A percentile compares a stretch with the other conserved stretches of the same genome.
Evolutionary conservation across 2,329 filamentous ascomycete species (phyloP).

Genomic region (Neonectria neomacrospora): DNA sequence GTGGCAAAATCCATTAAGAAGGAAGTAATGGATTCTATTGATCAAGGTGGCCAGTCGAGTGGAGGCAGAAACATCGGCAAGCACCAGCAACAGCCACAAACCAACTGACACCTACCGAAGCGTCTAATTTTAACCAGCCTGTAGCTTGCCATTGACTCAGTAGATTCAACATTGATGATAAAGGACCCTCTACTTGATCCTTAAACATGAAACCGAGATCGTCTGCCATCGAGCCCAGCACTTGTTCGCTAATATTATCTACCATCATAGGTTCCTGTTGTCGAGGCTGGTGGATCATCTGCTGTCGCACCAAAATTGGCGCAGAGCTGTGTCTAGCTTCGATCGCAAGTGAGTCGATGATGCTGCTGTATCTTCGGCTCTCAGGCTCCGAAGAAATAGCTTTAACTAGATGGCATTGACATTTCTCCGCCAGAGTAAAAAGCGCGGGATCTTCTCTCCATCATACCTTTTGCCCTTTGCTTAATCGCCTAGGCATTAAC

Average conservation of each 20-base stretch:
- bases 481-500: conserved; percentile 66
- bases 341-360: conserved; percentile 61
- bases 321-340: conserved; percentile 25
- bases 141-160: conserved; percentile 23
- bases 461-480: conserved; percentile 37
- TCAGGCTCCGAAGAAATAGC: conserved; percentile 54
- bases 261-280: neutral
- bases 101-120: conserved; percentile 9
- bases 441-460: conserved; percentile 37
- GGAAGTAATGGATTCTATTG: too few relatives aligned
- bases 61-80: too few relatives aligned
- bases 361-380: conserved; percentile 61
- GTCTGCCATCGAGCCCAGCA: conserved; percentile 1
- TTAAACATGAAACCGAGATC: conserved; percentile 20
- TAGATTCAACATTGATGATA: neutral
- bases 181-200: neutral
- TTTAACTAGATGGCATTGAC: conserved; percentile 57
- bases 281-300: neutral
- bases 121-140: conserved; percentile 18
- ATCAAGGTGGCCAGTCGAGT: too few relatives aligned
- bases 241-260: neutral
- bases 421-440: conserved; percentile 56
- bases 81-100: neutral
- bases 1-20: neutral
- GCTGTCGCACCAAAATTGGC: neutral